Evolutionary conservation across 1,139 yeast genomes (phyloP).

Genomic region (Candida sanyaensis): DNA sequence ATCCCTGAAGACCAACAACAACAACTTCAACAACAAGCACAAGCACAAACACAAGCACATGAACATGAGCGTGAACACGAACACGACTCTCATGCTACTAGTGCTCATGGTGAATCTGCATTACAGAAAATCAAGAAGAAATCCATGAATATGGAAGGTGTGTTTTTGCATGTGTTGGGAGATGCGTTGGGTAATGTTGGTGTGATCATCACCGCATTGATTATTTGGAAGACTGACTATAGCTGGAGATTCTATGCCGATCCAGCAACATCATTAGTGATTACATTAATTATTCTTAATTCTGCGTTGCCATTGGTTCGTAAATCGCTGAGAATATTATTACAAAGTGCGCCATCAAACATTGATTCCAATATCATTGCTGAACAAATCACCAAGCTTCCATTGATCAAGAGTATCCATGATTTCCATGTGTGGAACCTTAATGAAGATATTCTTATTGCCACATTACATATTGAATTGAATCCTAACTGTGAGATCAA

Average conservation of each 20-base stretch:
- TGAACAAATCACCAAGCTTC: constrained; percentile 62
- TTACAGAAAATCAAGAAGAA: constrained; percentile 31
- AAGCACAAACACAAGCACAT: neutral
- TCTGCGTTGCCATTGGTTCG: constrained; percentile 90
- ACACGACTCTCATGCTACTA: constrained; percentile 17
- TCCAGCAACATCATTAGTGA: constrained; percentile 81
- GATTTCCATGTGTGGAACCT: constrained; percentile 97
- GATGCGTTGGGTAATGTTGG: constrained; percentile 97
- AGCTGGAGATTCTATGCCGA: constrained; percentile 87
- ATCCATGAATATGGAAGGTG: constrained; percentile 96
- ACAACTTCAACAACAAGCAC: neutral
- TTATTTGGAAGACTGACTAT: constrained; percentile 91
- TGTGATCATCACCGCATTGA: constrained; percentile 83
- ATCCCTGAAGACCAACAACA: neutral
- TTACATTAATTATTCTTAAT: constrained; percentile 85
- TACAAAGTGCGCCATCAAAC: constrained; percentile 89
- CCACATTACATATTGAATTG: constrained; percentile 85
- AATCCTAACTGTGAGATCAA: constrained; percentile 31
- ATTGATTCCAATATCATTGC: constrained; percentile 77
- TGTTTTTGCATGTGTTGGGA: constrained; percentile 90
- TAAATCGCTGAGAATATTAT: constrained; percentile 79
- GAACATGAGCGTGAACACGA: neutral
- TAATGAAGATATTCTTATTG: constrained; percentile 84
- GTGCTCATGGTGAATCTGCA: neutral
- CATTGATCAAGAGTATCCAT: constrained; percentile 82